phyloP scores from a whole-genome alignment of 345 rosid genomes.

The Euphorbia lathyris region DNA sequence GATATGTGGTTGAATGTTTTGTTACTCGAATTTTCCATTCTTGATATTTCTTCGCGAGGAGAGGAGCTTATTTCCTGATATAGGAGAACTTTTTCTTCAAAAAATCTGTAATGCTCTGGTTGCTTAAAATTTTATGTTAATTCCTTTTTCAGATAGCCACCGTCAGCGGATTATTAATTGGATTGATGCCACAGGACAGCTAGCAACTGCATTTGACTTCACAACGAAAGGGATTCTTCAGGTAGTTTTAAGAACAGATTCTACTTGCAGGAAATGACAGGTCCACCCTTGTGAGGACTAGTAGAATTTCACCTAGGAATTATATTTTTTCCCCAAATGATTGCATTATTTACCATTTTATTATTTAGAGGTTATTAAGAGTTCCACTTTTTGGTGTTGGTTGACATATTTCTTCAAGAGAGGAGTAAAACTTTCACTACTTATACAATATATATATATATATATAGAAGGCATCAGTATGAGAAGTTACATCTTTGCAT shows the following conservation, averaged over 20 bases:
- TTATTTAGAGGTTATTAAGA: not conserved
- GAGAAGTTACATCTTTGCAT: not conserved
- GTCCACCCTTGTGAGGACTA: not conserved
- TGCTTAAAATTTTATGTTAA: not conserved
- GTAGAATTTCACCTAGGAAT: not conserved
- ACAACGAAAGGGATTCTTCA: constrained; percentile 87
- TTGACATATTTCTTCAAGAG: not conserved
- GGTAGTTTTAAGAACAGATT: constrained; percentile 35
- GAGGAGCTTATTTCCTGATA: too few relatives aligned
- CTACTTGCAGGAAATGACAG: not conserved
- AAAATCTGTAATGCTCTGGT: too few relatives aligned
- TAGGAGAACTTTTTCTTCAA: too few relatives aligned
- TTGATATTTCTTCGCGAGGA: too few relatives aligned
- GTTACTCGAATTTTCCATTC: not conserved
- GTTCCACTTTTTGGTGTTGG: not conserved
- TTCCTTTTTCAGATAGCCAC: constrained; percentile 57
- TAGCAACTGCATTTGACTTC: constrained; percentile 87
- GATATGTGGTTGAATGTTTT: not conserved
- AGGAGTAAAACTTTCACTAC: not conserved
- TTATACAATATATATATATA: not conserved
- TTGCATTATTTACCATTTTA: not conserved
- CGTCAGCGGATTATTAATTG: constrained; percentile 78
- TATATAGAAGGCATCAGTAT: too few relatives aligned
- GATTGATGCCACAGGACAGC: constrained; percentile 77
- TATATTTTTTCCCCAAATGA: not conserved